Percentiles rank a stretch among this genome's conserved stretches.
Conservation (phyloP, 2,329 filamentous ascomycete species). For the Penicillium sp. region DNA sequence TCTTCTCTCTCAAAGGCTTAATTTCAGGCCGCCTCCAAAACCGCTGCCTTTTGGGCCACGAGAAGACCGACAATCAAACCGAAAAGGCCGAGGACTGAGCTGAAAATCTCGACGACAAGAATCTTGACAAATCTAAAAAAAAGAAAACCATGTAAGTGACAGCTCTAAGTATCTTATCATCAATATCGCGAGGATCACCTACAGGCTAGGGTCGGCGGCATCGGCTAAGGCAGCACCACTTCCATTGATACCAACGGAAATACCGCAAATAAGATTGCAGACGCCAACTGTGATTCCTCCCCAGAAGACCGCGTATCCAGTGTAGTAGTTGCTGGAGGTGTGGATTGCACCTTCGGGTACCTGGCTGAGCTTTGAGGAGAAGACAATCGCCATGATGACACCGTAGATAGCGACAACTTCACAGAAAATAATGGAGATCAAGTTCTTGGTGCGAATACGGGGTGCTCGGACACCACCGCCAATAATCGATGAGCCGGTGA, state of each 20-base stretch:
- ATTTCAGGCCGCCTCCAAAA: conserved; percentile 54
- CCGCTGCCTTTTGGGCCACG: conserved; percentile 76
- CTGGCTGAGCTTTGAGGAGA: conserved; percentile 78
- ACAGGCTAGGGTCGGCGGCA: conserved; percentile 88
- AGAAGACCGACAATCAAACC: conserved; percentile 92
- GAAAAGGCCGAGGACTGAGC: conserved; percentile 92
- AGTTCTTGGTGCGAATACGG: conserved; percentile 97
- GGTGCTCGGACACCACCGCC: conserved; percentile 95
- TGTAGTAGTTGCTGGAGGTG: conserved; percentile 82
- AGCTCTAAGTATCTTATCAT: not conserved
- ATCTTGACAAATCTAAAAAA: conserved; percentile 87
- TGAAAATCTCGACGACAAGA: conserved; percentile 98
- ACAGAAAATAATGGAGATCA: conserved; percentile 99
- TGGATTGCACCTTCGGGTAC: conserved; percentile 65
- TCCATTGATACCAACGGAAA: conserved; percentile 96
- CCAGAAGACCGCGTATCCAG: conserved; percentile 95
- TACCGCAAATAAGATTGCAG: conserved; percentile 94
- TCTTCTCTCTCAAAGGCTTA: conserved; percentile 10
- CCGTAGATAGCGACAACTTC: conserved; percentile 99
- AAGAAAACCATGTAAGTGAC: conserved; percentile 7
- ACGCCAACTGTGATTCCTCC: conserved; percentile 87
- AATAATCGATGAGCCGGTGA: conserved; percentile 95
- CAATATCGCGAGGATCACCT: conserved; percentile 41
- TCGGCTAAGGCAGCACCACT: conserved; percentile 94
- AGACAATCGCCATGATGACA: conserved; percentile 99